Percentiles rank a stretch among this genome's conserved stretches.
phyloP scores from a whole-genome alignment of 1,284 basidiomycete genomes.

The Heliocybe sulcata region DNA sequence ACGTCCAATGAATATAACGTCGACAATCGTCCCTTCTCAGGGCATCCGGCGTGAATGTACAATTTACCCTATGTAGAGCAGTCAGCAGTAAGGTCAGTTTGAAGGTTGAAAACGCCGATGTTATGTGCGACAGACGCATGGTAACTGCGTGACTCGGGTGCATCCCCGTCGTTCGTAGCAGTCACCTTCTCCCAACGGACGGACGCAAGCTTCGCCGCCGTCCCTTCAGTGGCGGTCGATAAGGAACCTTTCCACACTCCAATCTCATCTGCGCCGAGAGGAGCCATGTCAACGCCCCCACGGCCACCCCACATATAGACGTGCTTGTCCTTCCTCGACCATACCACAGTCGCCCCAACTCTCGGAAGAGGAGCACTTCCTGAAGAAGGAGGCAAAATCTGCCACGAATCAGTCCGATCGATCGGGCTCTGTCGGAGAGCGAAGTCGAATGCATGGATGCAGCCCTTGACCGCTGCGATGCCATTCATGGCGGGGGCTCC shows the following conservation, averaged over 20 bases:
- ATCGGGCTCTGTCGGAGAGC: neutral
- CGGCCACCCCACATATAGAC: conserved; percentile 38
- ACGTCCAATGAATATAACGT: conserved; percentile 30
- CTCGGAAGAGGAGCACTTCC: conserved; percentile 18
- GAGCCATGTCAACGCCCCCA: conserved; percentile 30
- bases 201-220: neutral
- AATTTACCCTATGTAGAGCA: conserved; percentile 21
- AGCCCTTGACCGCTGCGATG: conserved; percentile 5
- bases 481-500: conserved; percentile 2
- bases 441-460: conserved; percentile 20
- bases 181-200: conserved; percentile 19
- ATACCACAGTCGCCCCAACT: conserved; percentile 28
- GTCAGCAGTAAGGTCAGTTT: neutral
- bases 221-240: neutral
- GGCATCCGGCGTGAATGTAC: conserved; percentile 37
- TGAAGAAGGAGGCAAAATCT: neutral
- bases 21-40: conserved; percentile 23
- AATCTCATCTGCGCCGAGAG: conserved; percentile 19
- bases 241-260: conserved; percentile 24
- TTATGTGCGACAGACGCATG: conserved; percentile 17
- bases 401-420: neutral
- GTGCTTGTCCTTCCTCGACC: conserved; percentile 12
- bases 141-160: conserved; percentile 21
- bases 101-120: conserved; percentile 7
- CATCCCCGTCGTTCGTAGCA: conserved; percentile 15